Evolutionary conservation across 176 grass and related monocot species (phyloP).

Genomic region (Ensete glaucum): DNA sequence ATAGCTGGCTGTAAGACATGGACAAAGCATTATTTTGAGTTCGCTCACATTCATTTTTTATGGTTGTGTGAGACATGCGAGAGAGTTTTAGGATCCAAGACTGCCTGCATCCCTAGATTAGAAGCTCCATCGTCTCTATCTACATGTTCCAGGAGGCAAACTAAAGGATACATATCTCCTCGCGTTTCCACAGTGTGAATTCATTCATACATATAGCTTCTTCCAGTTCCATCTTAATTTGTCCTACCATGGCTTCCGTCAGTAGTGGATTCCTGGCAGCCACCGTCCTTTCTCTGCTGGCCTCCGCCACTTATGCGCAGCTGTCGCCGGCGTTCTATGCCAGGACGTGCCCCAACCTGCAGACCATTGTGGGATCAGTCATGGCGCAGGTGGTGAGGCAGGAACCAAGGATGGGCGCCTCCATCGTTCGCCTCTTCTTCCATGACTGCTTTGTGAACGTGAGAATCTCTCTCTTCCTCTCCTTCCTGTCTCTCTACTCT

Average conservation of each 20-base stretch:
- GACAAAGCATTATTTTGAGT: no score
- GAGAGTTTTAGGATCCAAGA: no score
- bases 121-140: no score
- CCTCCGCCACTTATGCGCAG: constrained; percentile 28
- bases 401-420: constrained; percentile 52
- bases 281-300: constrained; percentile 23
- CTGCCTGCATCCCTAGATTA: no score
- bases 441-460: constrained; percentile 15
- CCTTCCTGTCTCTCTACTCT: not conserved
- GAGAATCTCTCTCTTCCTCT: not conserved
- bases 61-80: no score
- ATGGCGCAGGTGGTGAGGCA: constrained; percentile 35
- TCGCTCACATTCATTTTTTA: no score
- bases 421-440: constrained; percentile 18
- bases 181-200: no score
- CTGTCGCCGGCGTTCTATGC: constrained; percentile 52
- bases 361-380: constrained; percentile 42
- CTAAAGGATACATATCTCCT: no score
- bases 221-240: not conserved
- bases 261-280: not conserved
- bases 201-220: no score
- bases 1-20: no score
- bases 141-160: no score
- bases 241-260: not conserved
- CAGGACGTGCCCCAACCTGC: constrained; percentile 35